Percentiles rank a stretch among this genome's conserved stretches.
Evolutionary conservation across 352 stramenopile species (phyloP).

Genomic region (Phytopythium vexans): DNA sequence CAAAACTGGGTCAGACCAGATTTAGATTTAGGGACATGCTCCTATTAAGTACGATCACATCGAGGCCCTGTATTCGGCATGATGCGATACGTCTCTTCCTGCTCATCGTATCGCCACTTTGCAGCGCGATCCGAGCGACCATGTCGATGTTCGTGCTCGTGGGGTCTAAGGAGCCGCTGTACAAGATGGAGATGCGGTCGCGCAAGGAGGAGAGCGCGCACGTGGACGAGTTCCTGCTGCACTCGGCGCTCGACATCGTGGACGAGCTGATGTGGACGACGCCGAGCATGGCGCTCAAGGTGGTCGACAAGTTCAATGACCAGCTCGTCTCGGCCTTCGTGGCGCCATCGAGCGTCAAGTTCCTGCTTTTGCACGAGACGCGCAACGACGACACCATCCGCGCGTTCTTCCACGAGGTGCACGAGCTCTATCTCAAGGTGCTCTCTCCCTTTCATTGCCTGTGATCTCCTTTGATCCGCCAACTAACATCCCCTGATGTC

Average conservation of each 20-base stretch:
- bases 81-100: too few species aligned
- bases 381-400: constrained; percentile 95
- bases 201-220: constrained; percentile 84
- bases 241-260: constrained; percentile 96
- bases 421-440: constrained; percentile 98
- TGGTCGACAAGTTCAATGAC: constrained; percentile 96
- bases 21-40: too few species aligned
- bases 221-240: constrained; percentile 97
- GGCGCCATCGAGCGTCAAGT: constrained; percentile 94
- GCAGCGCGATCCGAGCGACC: not conserved
- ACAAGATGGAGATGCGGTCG: constrained; percentile 85
- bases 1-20: too few species aligned
- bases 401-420: constrained; percentile 96
- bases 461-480: constrained; percentile 6
- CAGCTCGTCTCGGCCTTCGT: constrained; percentile 96
- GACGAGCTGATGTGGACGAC: constrained; percentile 95
- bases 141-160: constrained; percentile 88
- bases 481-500: constrained; percentile 7
- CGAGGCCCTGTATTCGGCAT: too few species aligned
- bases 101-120: not conserved
- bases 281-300: constrained; percentile 90
- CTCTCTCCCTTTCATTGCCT: constrained; percentile 2
- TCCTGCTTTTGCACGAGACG: constrained; percentile 94
- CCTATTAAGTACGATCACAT: too few species aligned
- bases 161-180: constrained; percentile 82